Evolutionary conservation across 176 grass and related monocot species (phyloP).

Genomic region (Olyra latifolia): DNA sequence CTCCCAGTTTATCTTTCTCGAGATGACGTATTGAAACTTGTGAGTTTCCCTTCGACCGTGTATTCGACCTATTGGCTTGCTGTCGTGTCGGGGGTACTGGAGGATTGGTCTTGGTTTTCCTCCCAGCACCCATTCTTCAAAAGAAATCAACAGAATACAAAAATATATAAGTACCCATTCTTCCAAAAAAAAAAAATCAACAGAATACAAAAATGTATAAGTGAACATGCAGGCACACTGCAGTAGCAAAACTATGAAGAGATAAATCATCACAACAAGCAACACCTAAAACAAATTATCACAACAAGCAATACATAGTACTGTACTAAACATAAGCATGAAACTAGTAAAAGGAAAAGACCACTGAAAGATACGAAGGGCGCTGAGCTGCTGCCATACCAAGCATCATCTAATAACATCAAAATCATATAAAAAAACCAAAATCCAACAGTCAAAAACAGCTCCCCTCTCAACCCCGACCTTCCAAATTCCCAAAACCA

Average conservation of each 20-base stretch:
- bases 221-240: neutral
- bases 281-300: neutral
- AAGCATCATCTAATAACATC: neutral
- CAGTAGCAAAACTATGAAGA: neutral
- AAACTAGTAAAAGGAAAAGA: neutral
- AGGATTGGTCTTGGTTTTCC: conserved; percentile 24
- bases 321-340: neutral
- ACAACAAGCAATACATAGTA: conserved; percentile 7
- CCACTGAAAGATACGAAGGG: neutral
- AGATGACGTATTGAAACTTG: conserved; percentile 44
- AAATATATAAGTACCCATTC: conserved; percentile 56
- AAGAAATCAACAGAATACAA: conserved; percentile 15
- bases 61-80: neutral
- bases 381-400: neutral
- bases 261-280: conserved; percentile 16
- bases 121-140: conserved; percentile 61
- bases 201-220: conserved; percentile 32
- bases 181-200: conserved; percentile 32
- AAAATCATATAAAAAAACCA: neutral
- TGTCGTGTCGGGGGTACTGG: neutral
- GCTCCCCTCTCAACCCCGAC: neutral
- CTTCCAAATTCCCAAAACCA: neutral
- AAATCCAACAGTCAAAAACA: neutral
- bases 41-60: neutral
- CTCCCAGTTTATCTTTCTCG: conserved; percentile 49